Percentiles rank a stretch among this genome's conserved stretches.
Conservation (phyloP, 306 rosid species). For the Clitoria ternatea region DNA sequence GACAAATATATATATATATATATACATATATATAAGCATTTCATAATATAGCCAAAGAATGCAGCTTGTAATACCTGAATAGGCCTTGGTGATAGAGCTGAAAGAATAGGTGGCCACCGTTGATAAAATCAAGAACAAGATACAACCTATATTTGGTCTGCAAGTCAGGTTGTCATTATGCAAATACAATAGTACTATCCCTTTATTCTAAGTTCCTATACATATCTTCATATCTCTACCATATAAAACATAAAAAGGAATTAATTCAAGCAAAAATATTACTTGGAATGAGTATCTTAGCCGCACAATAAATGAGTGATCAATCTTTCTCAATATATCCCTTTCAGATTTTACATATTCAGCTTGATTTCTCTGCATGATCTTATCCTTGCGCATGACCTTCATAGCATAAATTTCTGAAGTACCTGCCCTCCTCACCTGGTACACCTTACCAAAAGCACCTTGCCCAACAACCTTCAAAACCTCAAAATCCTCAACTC, state of each 20-base stretch:
- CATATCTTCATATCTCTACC: background rate
- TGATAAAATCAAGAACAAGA: conserved; percentile 79
- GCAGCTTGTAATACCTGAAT: conserved; percentile 49
- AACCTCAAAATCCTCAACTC: conserved; percentile 71
- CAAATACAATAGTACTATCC: background rate
- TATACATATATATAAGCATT: background rate
- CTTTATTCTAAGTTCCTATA: background rate
- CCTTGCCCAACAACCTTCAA: conserved; percentile 85
- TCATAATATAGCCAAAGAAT: background rate
- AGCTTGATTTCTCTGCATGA: conserved; percentile 67
- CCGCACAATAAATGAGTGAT: conserved; percentile 69
- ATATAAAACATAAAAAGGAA: too few relatives aligned
- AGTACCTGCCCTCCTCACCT: conserved; percentile 69
- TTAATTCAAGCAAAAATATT: conserved; percentile 24
- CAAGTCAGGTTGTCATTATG: conserved; percentile 6
- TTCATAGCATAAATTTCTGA: conserved; percentile 87
- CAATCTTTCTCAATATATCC: conserved; percentile 65
- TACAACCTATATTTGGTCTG: conserved; percentile 80
- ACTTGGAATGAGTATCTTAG: conserved; percentile 85
- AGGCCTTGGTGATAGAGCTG: conserved; percentile 77
- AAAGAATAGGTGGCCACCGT: conserved; percentile 89
- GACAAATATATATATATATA: background rate
- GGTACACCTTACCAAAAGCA: conserved; percentile 81
- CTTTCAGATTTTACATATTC: conserved; percentile 81
- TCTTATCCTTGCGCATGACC: conserved; percentile 83